Conservation (phyloP, 495 filamentous ascomycete genomes). For the Trichoderma orchidacearum region DNA sequence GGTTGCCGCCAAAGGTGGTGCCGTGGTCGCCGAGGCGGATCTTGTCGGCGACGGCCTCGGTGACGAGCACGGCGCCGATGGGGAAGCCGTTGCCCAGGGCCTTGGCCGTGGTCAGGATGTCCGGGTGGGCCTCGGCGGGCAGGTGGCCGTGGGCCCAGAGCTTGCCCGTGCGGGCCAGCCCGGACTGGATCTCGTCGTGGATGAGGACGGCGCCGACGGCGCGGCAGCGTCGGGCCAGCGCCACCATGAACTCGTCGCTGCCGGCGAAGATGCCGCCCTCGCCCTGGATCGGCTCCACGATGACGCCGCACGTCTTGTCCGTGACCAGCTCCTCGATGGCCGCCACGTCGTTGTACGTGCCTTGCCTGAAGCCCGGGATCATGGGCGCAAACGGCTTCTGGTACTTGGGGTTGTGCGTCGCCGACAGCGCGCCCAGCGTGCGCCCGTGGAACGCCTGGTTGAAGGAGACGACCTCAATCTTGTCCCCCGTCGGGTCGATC, state of each 20-base stretch:
- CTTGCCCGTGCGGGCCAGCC: conserved; percentile 68
- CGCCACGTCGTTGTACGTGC: conserved; percentile 68
- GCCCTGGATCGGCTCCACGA: conserved; percentile 94
- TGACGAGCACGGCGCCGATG: conserved; percentile 83
- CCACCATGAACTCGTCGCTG: conserved; percentile 62
- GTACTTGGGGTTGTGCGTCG: conserved; percentile 98
- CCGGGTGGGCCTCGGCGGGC: conserved; percentile 72
- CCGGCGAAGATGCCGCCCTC: conserved; percentile 88
- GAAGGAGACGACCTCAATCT: conserved; percentile 82
- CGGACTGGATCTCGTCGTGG: conserved; percentile 96
- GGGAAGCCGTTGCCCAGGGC: conserved; percentile 94
- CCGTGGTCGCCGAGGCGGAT: conserved; percentile 91
- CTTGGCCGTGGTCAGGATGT: conserved; percentile 88
- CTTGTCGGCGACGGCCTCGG: conserved; percentile 57
- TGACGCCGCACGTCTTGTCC: conserved; percentile 80
- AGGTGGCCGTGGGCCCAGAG: conserved; percentile 78
- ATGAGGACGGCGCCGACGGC: conserved; percentile 81
- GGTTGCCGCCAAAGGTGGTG: conserved; percentile 95
- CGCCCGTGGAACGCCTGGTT: conserved; percentile 86
- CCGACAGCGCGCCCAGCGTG: conserved; percentile 83
- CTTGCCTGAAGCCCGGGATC: conserved; percentile 84
- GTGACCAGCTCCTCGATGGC: conserved; percentile 61
- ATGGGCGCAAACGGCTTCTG: conserved; percentile 90
- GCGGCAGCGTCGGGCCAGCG: conserved; percentile 66
- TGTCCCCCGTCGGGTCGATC: conserved; percentile 52